Evolutionary conservation across 768 basidiomycete genomes (phyloP).

Genomic region (Mycena belliarum): DNA sequence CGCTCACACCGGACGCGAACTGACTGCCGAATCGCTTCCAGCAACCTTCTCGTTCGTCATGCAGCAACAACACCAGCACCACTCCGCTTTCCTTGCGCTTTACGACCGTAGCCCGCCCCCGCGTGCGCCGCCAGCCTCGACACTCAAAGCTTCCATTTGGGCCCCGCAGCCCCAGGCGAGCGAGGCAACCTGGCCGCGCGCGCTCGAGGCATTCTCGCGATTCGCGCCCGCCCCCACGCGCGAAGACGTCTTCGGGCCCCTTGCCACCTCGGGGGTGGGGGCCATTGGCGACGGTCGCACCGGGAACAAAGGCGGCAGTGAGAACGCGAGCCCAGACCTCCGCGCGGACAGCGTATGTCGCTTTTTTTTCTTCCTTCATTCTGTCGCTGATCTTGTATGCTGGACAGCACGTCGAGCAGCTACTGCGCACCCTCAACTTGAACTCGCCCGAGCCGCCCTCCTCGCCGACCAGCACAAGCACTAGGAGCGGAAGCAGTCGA

Average conservation of each 20-base stretch:
- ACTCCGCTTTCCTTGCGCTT: constrained; percentile 33
- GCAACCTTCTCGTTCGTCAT: neutral
- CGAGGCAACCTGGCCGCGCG: constrained; percentile 67
- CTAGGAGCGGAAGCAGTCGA: constrained; percentile 27
- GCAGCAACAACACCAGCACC: neutral
- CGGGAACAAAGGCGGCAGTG: constrained; percentile 34
- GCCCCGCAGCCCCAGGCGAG: constrained; percentile 76
- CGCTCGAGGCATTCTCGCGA: constrained; percentile 21
- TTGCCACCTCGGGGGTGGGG: constrained; percentile 39
- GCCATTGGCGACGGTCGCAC: constrained; percentile 71
- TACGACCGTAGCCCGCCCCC: constrained; percentile 43
- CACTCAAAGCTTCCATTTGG: constrained; percentile 52
- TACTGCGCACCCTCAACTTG: constrained; percentile 76
- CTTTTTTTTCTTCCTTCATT: constrained; percentile 12
- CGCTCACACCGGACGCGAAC: too few species aligned
- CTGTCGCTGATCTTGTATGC: constrained; percentile 7
- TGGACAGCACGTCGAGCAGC: constrained; percentile 74
- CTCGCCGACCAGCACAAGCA: constrained; percentile 44
- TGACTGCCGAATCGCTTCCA: neutral
- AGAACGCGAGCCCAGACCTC: constrained; percentile 12
- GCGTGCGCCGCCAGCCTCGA: neutral
- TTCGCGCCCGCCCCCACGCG: constrained; percentile 39
- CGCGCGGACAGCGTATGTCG: constrained; percentile 45
- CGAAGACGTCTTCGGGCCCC: constrained; percentile 72
- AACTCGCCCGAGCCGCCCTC: constrained; percentile 66